Percentiles rank a stretch among this genome's conserved stretches.
These are phyloP conservation scores for Omphalotus guepiniiformis DNA, from an alignment of 768 basidiomycete species.

Conservation along the genomic window DNA sequence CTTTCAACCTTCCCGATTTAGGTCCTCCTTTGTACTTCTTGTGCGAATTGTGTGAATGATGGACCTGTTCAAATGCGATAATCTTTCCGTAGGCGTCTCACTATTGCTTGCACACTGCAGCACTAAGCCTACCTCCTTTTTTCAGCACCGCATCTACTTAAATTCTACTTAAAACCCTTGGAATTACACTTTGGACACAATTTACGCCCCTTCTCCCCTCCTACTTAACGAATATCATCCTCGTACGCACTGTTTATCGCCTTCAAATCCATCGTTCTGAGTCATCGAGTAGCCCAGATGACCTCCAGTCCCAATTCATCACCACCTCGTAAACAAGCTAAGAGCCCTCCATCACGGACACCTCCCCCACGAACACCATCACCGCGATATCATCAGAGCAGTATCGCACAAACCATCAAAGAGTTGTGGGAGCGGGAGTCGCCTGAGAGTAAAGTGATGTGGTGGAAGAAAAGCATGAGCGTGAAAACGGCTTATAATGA, in stretches of 20 bases:
- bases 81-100: not conserved
- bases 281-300: not conserved
- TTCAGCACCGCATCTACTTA: not conserved
- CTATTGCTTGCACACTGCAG: not conserved
- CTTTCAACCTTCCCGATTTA: conserved; percentile 12
- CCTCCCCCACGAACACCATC: too few species aligned
- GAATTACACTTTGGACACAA: not conserved
- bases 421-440: not conserved
- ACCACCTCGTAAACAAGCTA: not conserved
- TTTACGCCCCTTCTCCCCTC: conserved; percentile 2
- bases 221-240: not conserved
- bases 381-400: not conserved
- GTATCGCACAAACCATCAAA: not conserved
- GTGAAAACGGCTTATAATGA: not conserved
- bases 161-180: not conserved
- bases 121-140: not conserved
- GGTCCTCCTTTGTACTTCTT: conserved; percentile 8
- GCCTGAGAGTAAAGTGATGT: not conserved
- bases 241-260: not conserved
- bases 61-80: conserved; percentile 3
- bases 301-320: not conserved
- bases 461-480: not conserved
- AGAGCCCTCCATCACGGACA: too few species aligned
- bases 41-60: conserved; percentile 6
- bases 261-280: too few species aligned